A percentile compares a stretch with the other conserved stretches of the same genome.
phyloP scores from a whole-genome alignment of 2,329 filamentous ascomycete genomes.

The Cadophora sp. region DNA sequence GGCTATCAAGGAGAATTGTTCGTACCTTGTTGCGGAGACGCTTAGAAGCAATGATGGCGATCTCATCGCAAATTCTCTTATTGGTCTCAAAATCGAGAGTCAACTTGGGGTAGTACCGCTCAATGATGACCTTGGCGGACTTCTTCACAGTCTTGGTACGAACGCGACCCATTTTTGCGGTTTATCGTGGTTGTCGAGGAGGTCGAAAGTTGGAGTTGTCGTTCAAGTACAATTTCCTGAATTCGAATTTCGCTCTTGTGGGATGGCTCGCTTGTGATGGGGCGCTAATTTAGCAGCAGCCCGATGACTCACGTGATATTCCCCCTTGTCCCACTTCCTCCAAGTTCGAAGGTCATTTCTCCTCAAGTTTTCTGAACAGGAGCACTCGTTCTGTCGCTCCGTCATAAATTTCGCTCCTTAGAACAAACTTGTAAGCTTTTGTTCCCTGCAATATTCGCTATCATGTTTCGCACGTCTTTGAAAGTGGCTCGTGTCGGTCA shows the following conservation, averaged over 20 bases:
- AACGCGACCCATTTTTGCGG: conserved; percentile 51
- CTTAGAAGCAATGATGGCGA: conserved; percentile 99
- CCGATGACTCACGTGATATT: too few relatives aligned
- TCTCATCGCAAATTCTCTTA: conserved; percentile 99
- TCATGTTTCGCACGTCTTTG: too few relatives aligned
- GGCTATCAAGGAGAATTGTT: not conserved
- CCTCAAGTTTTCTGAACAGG: too few relatives aligned
- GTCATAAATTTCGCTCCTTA: too few relatives aligned
- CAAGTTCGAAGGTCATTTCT: too few relatives aligned
- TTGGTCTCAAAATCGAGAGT: conserved; percentile 99
- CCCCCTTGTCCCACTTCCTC: too few relatives aligned
- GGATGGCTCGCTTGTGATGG: not conserved
- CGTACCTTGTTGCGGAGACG: conserved; percentile 97
- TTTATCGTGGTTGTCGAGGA: conserved; percentile 31
- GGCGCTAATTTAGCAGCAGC: not conserved
- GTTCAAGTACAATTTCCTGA: conserved; percentile 9
- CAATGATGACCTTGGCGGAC: conserved; percentile 98
- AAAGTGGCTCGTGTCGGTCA: too few relatives aligned
- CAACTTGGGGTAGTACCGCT: conserved; percentile 96
- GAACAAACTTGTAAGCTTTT: too few relatives aligned
- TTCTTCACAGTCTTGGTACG: conserved; percentile 51
- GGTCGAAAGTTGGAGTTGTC: conserved; percentile 24
- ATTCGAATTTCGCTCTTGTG: not conserved
- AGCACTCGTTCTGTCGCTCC: too few relatives aligned
- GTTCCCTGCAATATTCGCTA: too few relatives aligned